Evolutionary conservation across 352 stramenopile species (phyloP).

Genomic region (Pythium rhizo-oryzae): DNA sequence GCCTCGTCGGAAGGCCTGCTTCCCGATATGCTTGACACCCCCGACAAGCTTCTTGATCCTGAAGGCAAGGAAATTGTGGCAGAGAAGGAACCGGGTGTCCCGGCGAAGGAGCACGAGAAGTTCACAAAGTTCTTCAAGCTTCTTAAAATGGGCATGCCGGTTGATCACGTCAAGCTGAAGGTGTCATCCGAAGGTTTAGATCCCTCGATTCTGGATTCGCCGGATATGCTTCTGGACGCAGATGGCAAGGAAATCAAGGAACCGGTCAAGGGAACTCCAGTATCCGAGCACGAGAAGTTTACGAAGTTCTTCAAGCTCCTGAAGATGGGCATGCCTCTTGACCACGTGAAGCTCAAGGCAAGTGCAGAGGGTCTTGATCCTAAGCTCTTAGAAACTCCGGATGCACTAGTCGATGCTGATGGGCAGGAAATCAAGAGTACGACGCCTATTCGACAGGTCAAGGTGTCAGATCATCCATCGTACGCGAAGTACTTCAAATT

Average conservation of each 20-base stretch:
- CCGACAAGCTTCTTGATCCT: conserved; percentile 53
- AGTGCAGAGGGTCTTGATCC: conserved; percentile 62
- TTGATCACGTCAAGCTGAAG: conserved; percentile 91
- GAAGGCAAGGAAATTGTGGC: conserved; percentile 46
- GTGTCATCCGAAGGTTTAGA: conserved; percentile 66
- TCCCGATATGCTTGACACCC: conserved; percentile 51
- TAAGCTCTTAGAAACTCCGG: conserved; percentile 63
- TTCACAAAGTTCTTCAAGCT: conserved; percentile 95
- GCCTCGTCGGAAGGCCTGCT: conserved; percentile 60
- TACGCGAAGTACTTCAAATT: conserved; percentile 97
- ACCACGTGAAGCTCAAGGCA: conserved; percentile 91
- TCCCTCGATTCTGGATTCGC: conserved; percentile 57
- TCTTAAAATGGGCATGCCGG: conserved; percentile 82
- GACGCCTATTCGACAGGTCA: conserved; percentile 34
- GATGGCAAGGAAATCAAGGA: conserved; percentile 35
- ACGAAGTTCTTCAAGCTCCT: conserved; percentile 95
- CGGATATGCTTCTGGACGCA: conserved; percentile 37
- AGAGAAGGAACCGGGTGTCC: conserved; percentile 22
- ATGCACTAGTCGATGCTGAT: conserved; percentile 33
- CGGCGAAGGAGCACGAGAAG: conserved; percentile 85
- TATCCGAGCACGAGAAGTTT: conserved; percentile 83
- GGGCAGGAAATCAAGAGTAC: conserved; percentile 32
- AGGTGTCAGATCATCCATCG: conserved; percentile 79
- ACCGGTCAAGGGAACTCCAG: conserved; percentile 36
- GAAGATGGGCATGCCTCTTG: conserved; percentile 82